A percentile compares a stretch with the other conserved stretches of the same genome.
Conservation (phyloP, 2,329 filamentous ascomycete genomes). For the Cryoendolithus antarcticus region DNA sequence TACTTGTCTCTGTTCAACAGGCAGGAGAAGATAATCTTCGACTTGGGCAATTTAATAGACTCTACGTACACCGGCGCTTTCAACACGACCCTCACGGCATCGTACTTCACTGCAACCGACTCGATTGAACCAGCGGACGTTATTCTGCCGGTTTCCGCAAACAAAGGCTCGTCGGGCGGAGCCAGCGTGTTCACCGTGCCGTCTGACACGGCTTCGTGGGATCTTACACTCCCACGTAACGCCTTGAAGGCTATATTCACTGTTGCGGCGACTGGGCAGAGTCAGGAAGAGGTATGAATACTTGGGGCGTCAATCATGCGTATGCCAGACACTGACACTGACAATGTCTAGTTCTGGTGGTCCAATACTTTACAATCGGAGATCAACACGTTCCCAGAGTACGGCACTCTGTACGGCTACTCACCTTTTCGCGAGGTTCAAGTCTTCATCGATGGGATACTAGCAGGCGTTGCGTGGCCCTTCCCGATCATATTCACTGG, state of each 20-base stretch:
- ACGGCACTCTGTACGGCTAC: conserved; percentile 48
- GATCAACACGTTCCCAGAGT: conserved; percentile 44
- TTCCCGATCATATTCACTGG: conserved; percentile 76
- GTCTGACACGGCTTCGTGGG: conserved; percentile 45
- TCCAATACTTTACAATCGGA: conserved; percentile 28
- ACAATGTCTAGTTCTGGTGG: background rate
- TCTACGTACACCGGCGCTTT: conserved; percentile 59
- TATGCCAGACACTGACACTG: background rate
- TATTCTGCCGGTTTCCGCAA: conserved; percentile 53
- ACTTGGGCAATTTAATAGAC: conserved; percentile 62
- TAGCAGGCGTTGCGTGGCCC: conserved; percentile 69
- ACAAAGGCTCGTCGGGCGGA: conserved; percentile 35
- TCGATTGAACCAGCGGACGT: conserved; percentile 42
- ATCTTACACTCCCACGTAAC: conserved; percentile 53
- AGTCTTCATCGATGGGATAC: conserved; percentile 56
- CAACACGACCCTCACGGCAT: conserved; percentile 62
- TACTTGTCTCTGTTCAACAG: conserved; percentile 57
- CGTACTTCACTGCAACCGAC: conserved; percentile 48
- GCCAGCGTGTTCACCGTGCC: conserved; percentile 60
- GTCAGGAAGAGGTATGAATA: conserved; percentile 46
- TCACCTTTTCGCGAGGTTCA: conserved; percentile 71
- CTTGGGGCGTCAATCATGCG: background rate
- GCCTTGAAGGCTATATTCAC: conserved; percentile 59
- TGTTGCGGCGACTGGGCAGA: conserved; percentile 66
- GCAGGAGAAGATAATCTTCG: conserved; percentile 62